phyloP scores from a whole-genome alignment of 2,329 filamentous ascomycete species.

The Trichoderma sp. region DNA sequence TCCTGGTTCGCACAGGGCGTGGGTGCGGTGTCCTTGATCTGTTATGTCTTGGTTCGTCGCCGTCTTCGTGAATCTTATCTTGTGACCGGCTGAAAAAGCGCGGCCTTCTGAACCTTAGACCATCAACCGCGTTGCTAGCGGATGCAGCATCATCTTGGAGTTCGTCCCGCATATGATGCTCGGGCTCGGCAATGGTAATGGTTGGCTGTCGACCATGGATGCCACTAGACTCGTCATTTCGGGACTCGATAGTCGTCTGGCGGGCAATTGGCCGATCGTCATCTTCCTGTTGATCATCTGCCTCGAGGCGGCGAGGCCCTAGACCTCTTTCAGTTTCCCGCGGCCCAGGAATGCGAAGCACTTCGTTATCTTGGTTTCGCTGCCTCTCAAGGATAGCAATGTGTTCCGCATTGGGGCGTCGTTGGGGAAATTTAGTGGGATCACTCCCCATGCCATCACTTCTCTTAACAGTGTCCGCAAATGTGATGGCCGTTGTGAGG shows the following conservation, averaged over 20 bases:
- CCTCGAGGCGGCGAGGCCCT: constrained; percentile 56
- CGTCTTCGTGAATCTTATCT: constrained; percentile 38
- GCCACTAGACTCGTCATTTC: constrained; percentile 23
- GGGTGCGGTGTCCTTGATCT: constrained; percentile 6
- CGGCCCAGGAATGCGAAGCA: constrained; percentile 86
- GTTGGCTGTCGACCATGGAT: constrained; percentile 46
- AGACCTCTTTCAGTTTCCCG: constrained; percentile 84
- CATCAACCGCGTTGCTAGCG: constrained; percentile 37
- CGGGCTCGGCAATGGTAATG: constrained; percentile 66
- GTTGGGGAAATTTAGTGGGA: constrained; percentile 46
- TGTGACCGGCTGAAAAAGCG: constrained; percentile 37
- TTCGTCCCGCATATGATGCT: constrained; percentile 37
- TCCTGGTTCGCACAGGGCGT: constrained; percentile 42
- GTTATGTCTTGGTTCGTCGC: constrained; percentile 23
- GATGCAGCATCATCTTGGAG: constrained; percentile 43
- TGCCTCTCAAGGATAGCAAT: constrained; percentile 87
- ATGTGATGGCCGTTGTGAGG: constrained; percentile 53
- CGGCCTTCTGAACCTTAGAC: constrained; percentile 45
- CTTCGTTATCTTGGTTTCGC: constrained; percentile 68
- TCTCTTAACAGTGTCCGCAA: constrained; percentile 63
- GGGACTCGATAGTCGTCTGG: constrained; percentile 29
- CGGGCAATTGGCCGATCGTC: constrained; percentile 32
- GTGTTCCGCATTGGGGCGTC: constrained; percentile 66
- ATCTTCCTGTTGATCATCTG: constrained; percentile 37
- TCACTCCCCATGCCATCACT: constrained; percentile 54